These are phyloP conservation scores for Chromosphaera perkinsii DNA, from an alignment of 208 protist genomes.

Conservation along the genomic window DNA sequence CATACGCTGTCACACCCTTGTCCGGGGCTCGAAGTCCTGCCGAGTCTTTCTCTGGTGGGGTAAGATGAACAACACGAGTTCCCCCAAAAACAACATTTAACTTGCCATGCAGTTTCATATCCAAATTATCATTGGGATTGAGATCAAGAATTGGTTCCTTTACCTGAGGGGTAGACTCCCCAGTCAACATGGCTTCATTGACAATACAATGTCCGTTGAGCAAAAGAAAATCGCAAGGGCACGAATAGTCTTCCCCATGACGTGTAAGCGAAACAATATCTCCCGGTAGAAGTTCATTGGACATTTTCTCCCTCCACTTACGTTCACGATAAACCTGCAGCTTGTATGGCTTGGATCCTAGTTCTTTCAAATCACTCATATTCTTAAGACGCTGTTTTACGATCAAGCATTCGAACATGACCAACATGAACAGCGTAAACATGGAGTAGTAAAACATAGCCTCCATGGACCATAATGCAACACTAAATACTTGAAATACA, in stretches of 20 bases:
- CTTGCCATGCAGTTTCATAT: constrained; percentile 6
- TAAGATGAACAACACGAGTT: constrained; percentile 20
- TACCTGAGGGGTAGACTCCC: constrained; percentile 63
- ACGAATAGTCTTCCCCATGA: background rate
- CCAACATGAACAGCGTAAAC: constrained; percentile 89
- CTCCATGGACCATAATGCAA: constrained; percentile 67
- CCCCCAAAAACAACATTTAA: constrained; percentile 21
- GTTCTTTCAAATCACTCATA: constrained; percentile 78
- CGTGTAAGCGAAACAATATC: constrained; percentile 70
- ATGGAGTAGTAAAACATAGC: constrained; percentile 95
- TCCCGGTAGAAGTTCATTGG: constrained; percentile 75
- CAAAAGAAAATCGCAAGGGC: constrained; percentile 88
- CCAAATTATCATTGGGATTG: background rate
- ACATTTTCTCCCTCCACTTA: constrained; percentile 27
- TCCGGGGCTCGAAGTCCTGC: background rate
- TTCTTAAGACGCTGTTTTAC: constrained; percentile 76
- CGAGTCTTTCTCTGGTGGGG: background rate
- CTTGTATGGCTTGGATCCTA: constrained; percentile 74
- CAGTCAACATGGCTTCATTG: constrained; percentile 97
- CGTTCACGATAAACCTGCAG: constrained; percentile 29
- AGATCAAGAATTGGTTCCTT: constrained; percentile 1
- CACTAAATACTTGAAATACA: constrained; percentile 55
- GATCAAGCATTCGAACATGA: constrained; percentile 89
- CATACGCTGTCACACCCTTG: constrained; percentile 74
- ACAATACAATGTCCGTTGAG: constrained; percentile 87